Percentiles rank a stretch among this genome's conserved stretches.
Evolutionary conservation across 192 early-diverging fungal species (phyloP).

Genomic region (Linnemannia schmuckeri): DNA sequence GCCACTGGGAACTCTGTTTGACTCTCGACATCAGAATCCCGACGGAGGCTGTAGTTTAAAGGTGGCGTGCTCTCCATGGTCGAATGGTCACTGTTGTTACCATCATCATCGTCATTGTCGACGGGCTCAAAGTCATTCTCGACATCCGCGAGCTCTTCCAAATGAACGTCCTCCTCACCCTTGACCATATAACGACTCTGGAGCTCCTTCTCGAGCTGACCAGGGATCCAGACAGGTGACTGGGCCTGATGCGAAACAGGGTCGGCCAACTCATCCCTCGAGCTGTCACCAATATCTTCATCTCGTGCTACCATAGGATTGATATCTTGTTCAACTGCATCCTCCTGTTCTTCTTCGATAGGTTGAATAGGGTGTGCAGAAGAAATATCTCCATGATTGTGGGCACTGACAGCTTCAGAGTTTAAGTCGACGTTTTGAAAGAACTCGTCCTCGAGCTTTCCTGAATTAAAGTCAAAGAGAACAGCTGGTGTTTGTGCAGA

Average conservation of each 20-base stretch:
- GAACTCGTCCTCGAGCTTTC: constrained; percentile 64
- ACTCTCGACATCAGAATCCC: constrained; percentile 55
- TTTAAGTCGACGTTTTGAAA: constrained; percentile 50
- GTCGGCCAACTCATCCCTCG: constrained; percentile 28
- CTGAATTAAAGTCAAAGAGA: constrained; percentile 61
- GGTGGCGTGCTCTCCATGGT: neutral
- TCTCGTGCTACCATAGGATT: constrained; percentile 69
- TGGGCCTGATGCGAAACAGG: neutral
- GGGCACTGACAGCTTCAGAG: neutral
- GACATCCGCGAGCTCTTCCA: constrained; percentile 20
- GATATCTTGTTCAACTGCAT: constrained; percentile 10
- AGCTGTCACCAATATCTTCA: constrained; percentile 61
- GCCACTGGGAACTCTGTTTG: constrained; percentile 37
- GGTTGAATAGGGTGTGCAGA: constrained; percentile 9
- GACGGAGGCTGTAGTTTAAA: constrained; percentile 15
- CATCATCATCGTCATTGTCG: constrained; percentile 4
- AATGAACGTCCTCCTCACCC: neutral
- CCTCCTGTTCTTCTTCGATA: constrained; percentile 26
- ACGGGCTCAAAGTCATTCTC: constrained; percentile 8
- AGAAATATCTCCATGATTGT: neutral
- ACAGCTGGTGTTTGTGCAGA: constrained; percentile 40
- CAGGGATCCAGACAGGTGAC: constrained; percentile 14
- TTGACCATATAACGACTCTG: constrained; percentile 25
- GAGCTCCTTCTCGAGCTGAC: constrained; percentile 18
- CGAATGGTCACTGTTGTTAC: constrained; percentile 14